phyloP scores from a whole-genome alignment of 352 stramenopile genomes.

The Globisporangium uncinulatum region DNA sequence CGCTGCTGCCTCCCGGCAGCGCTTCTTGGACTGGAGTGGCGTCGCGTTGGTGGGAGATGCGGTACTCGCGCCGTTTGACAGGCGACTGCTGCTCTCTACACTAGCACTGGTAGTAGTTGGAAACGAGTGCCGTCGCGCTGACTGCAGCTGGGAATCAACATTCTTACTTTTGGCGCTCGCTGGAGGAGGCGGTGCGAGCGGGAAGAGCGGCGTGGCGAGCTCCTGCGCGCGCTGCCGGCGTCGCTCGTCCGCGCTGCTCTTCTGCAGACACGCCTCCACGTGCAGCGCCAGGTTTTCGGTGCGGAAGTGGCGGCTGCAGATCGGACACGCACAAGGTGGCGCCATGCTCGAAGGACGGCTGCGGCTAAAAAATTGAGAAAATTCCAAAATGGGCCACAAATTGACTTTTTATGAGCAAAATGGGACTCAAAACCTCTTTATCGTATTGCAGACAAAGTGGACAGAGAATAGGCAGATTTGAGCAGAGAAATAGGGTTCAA shows the following conservation, averaged over 20 bases:
- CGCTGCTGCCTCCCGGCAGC: conserved; percentile 25
- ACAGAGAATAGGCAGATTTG: too few relatives aligned
- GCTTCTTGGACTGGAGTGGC: conserved; percentile 37
- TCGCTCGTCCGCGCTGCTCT: conserved; percentile 20
- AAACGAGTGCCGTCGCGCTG: conserved; percentile 10
- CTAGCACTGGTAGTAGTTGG: background rate
- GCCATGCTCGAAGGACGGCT: too few relatives aligned
- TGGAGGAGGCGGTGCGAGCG: background rate
- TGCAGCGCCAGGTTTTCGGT: conserved; percentile 68
- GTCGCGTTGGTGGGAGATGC: background rate
- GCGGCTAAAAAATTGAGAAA: too few relatives aligned
- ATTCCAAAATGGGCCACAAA: too few relatives aligned
- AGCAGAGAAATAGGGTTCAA: too few relatives aligned
- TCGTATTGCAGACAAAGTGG: too few relatives aligned
- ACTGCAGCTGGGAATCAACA: background rate
- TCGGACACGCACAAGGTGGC: conserved; percentile 48
- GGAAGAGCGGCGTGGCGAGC: conserved; percentile 11
- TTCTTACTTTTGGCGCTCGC: background rate
- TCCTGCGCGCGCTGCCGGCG: conserved; percentile 10
- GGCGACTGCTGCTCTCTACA: background rate
- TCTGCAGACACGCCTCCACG: conserved; percentile 56
- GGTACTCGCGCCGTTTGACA: background rate
- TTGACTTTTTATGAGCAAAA: too few relatives aligned
- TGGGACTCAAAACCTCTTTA: too few relatives aligned
- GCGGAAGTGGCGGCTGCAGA: conserved; percentile 74